Evolutionary conservation across 192 early-diverging fungal species (phyloP), one percentile per base, ranked within the genome.

Genomic region (Jimgerdemannia lactiflua): DNA sequence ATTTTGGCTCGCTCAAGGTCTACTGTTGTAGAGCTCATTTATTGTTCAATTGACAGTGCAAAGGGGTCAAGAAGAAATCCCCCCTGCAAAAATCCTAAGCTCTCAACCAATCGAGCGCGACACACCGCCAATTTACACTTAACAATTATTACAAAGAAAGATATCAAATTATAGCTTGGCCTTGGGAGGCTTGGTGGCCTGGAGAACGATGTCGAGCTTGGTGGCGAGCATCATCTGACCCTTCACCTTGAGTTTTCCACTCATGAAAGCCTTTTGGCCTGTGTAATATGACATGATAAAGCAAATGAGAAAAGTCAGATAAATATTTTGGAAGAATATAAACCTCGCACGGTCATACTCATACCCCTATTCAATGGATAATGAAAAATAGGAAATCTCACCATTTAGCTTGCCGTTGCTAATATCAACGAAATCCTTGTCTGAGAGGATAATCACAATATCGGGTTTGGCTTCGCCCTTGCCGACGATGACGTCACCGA

Each of bases 221-320:
- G 90, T 90, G 49, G 91, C 91, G 72, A 94, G 78, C 87, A 90
- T 91, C 76, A 92, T 85, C 71, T 92, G 88, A 74, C 91, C 92
- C 83, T 91, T 92, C 64, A 89, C 81, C 85, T 97, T 98, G 78
- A 94, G 87, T 84, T 98, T 98, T 67, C 97, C 95, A 59, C 85
- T 78, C 94, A 96, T 94, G 82, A 95, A 98, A 43, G 94, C 90
- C 81, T 94, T 93, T 89, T 98, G 96, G 29, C 92, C 83, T 84
- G 76, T 67, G 69, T 7, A 43, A 65, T 40, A 39, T 14, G 8
- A 59, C 49, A 59, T 6, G 49, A 59, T 0, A 59, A 59, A 59
- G 14, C 6, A 59, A 59, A 59, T 1, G 14, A 59, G 14, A 59
- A 59, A 59, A 59, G 49, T 59, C 49, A 59, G 14, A 10, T 59